Conservation (phyloP, 2,329 filamentous ascomycete species). For the Torrubiella hemipterigena region DNA sequence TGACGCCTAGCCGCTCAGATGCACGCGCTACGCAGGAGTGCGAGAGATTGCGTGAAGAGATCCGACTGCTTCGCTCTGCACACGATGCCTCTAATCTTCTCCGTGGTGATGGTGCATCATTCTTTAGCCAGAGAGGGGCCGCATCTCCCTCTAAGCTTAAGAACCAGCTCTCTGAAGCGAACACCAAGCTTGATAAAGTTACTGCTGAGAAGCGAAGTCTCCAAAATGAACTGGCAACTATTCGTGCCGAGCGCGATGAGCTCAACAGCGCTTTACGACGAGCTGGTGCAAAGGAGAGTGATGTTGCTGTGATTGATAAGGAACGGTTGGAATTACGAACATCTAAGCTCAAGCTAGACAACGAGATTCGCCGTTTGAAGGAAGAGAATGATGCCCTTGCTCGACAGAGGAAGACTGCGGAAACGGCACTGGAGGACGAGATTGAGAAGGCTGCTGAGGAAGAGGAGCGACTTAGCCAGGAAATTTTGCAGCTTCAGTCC, state of each 20-base stretch:
- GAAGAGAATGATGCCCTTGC: conserved; percentile 49
- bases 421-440: conserved; percentile 53
- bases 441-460: conserved; percentile 54
- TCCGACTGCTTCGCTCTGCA: conserved; percentile 19
- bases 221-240: conserved; percentile 48
- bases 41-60: conserved; percentile 21
- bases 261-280: conserved; percentile 48
- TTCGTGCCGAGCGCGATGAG: conserved; percentile 56
- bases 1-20: conserved; percentile 12
- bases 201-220: conserved; percentile 49
- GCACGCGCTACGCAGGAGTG: conserved; percentile 14
- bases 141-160: conserved; percentile 39
- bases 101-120: conserved; percentile 15
- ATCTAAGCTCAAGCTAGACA: conserved; percentile 55
- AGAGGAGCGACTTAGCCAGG: conserved; percentile 47
- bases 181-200: conserved; percentile 41
- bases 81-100: conserved; percentile 15
- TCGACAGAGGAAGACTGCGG: conserved; percentile 45
- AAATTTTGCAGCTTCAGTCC: conserved; percentile 39
- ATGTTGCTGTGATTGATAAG: conserved; percentile 50
- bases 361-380: conserved; percentile 50
- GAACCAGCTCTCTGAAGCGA: conserved; percentile 45
- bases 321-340: conserved; percentile 59
- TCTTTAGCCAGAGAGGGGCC: conserved; percentile 20
- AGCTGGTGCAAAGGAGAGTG: conserved; percentile 41